These are phyloP conservation scores for Echeveria elegans DNA, from an alignment of 164 flowering plant species.

Conservation along the genomic window DNA sequence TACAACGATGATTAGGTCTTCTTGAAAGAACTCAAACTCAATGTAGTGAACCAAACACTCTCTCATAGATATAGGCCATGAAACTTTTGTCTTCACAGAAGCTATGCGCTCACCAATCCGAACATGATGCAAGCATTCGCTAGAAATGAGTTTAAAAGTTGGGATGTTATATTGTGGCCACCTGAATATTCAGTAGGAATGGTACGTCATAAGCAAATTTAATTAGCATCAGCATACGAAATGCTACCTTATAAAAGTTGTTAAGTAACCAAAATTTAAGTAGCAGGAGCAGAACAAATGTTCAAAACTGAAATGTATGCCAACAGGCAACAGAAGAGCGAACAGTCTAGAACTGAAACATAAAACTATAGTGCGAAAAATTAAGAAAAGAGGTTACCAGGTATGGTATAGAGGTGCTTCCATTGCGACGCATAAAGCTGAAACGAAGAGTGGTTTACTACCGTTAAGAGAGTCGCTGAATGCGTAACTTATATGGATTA, in stretches of 20 bases:
- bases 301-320: not conserved
- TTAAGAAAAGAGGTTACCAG: constrained; percentile 35
- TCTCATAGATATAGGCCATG: constrained; percentile 88
- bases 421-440: constrained; percentile 85
- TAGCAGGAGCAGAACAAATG: no score
- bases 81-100: constrained; percentile 80
- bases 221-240: no score
- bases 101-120: constrained; percentile 72
- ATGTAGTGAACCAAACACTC: constrained; percentile 72
- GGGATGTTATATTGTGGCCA: constrained; percentile 79
- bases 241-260: no score
- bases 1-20: constrained; percentile 61
- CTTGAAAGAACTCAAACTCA: constrained; percentile 63
- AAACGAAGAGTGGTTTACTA: not conserved
- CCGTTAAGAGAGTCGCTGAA: not conserved
- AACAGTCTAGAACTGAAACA: no score
- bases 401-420: constrained; percentile 57
- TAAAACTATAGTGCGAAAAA: not conserved
- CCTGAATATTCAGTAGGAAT: constrained; percentile 42
- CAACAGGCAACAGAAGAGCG: no score
- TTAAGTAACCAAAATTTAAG: not conserved
- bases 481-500: not conserved
- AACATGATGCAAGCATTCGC: constrained; percentile 51
- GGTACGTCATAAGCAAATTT: no score
- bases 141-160: constrained; percentile 47